Conservation (phyloP, 495 filamentous ascomycete species). For the Xylaria acuta region DNA sequence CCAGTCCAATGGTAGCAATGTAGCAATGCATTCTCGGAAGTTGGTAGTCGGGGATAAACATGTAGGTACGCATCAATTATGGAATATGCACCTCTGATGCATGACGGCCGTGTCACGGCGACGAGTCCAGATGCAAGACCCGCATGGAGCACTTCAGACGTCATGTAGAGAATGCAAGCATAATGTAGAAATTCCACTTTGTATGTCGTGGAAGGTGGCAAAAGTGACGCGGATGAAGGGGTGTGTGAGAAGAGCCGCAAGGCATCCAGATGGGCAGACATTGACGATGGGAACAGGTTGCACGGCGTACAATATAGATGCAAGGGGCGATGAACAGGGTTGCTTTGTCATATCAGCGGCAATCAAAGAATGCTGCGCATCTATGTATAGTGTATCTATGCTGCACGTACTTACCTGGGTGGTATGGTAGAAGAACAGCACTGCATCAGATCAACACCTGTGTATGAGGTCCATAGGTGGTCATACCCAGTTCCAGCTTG, state of each 20-base stretch:
- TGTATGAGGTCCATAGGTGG: no score
- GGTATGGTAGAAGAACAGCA: neutral
- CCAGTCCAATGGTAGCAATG: neutral
- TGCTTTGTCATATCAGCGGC: neutral
- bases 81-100: neutral
- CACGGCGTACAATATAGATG: neutral
- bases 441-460: no score
- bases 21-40: neutral
- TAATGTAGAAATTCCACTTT: neutral
- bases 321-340: constrained; percentile 10
- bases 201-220: constrained; percentile 1
- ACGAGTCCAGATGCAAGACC: constrained; percentile 7
- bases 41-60: neutral
- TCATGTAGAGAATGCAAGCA: neutral
- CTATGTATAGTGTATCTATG: neutral
- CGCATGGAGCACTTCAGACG: constrained; percentile 2
- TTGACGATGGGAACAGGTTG: neutral
- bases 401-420: no score
- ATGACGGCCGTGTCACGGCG: constrained; percentile 6
- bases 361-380: neutral
- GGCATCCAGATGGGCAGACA: constrained; percentile 24
- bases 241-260: neutral
- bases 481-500: neutral
- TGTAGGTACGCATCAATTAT: neutral
- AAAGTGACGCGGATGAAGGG: constrained; percentile 1